Base-by-base conservation (phyloP, 495 filamentous ascomycete species). In the Jackrogersella minutella region DNA sequence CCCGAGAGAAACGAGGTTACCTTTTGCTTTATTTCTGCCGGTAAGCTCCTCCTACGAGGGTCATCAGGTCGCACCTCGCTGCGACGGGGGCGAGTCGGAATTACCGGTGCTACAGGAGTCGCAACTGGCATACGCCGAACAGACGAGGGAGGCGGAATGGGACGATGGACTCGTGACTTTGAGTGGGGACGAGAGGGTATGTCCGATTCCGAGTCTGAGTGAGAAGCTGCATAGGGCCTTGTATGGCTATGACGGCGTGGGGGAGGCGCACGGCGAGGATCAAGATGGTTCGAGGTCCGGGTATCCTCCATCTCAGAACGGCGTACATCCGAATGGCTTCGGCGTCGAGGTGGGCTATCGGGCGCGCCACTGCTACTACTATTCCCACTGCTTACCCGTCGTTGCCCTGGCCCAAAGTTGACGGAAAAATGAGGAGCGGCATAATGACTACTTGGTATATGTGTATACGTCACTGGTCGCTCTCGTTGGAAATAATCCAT, bases 171-270 rank as follows among this genome's bases (percentile, higher is more conserved):
- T 33, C 70, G 70, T 2, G 63, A 14, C 16, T 63, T 62, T 1
- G 68, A 62, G n/a, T 40, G 58, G 16, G 49, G 33, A 43, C 33
- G 63, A 43, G 61, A 61, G n/a, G 66, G 39, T 3, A 66, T 43
- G 2, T 74, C 72, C 4, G 62, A 64, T 17, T 66, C 67, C 11
- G 72, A 70, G 52, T 70, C 70, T 9, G 50, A 64, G 33, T 46
- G 51, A 0, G 57, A 62, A 33, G 40, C 43, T 16, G 62, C 52
- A 28, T 70, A 70, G 30, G 68, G 71, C 14, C 57, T 64, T 13
- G 71, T 34, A 21, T 76, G 70, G 43, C 74, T 77, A 53, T 76
- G 73, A 8, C 74, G 73, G 22, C 69, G 74, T 11, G 59, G 50
- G 6, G 47, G 40, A 2, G 55, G 34, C 4, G 71, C 49, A 8